Conservation (phyloP, 208 protist genomes). For the Trichomonas vaginalis region DNA sequence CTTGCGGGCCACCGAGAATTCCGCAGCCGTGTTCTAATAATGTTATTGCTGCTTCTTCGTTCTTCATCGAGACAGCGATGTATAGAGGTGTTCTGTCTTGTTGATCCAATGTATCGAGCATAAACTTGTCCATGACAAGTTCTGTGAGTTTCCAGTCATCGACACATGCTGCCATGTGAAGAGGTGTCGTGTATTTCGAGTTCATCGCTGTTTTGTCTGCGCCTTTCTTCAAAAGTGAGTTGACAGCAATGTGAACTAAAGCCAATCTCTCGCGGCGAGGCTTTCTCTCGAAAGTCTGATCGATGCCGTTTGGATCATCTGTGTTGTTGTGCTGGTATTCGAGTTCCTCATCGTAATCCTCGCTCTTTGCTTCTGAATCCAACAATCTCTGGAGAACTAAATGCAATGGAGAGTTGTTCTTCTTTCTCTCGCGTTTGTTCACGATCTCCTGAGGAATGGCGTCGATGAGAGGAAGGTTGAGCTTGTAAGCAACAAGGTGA, state of each 20-base stretch:
- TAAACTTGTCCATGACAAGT: background rate
- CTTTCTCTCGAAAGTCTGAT: background rate
- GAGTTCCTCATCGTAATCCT: background rate
- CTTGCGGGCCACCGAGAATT: background rate
- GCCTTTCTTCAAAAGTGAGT: background rate
- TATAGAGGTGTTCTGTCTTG: background rate
- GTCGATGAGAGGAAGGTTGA: background rate
- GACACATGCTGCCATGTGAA: background rate
- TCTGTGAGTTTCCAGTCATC: background rate
- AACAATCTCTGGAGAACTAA: background rate
- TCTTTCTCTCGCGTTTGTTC: background rate
- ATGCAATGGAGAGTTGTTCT: background rate
- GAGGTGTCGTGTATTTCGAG: background rate
- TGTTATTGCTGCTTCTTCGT: background rate
- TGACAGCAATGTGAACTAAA: background rate
- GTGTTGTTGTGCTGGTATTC: background rate
- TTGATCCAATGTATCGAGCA: background rate
- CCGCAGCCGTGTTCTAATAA: background rate
- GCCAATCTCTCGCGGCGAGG: background rate
- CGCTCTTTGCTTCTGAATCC: background rate
- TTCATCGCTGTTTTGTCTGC: background rate
- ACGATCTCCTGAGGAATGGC: background rate
- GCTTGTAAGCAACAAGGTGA: background rate
- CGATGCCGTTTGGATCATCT: background rate
- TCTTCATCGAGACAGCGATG: background rate